Evolutionary conservation across 2,329 filamentous ascomycete genomes (phyloP).

Genomic region (Botryosphaeria dothidea): DNA sequence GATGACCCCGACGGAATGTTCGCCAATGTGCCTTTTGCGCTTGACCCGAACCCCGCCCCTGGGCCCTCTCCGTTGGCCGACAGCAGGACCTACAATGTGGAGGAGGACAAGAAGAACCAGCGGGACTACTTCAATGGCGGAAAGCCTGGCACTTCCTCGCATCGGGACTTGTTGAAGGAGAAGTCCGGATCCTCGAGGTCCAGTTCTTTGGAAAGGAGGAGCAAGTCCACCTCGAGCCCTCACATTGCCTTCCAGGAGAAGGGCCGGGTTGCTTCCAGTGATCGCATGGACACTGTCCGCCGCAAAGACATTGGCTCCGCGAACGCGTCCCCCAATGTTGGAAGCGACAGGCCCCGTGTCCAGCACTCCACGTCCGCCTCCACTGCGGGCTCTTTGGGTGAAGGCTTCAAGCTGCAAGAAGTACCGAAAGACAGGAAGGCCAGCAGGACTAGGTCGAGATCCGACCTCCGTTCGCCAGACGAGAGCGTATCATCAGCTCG

Average conservation of each 20-base stretch:
- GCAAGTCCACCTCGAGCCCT: conserved; percentile 59
- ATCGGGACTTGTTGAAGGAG: conserved; percentile 44
- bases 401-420: conserved; percentile 74
- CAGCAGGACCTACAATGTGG: conserved; percentile 30
- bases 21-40: conserved; percentile 47
- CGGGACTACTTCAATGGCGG: conserved; percentile 48
- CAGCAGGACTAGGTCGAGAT: conserved; percentile 48
- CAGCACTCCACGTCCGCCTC: conserved; percentile 38
- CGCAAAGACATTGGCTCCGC: conserved; percentile 34
- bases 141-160: conserved; percentile 33
- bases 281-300: conserved; percentile 49
- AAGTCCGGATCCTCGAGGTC: conserved; percentile 43
- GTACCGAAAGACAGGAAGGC: conserved; percentile 67
- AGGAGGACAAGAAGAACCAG: conserved; percentile 29
- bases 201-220: conserved; percentile 45
- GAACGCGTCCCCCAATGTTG: conserved; percentile 31
- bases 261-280: conserved; percentile 62
- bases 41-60: conserved; percentile 50
- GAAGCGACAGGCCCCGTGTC: conserved; percentile 51
- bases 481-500: conserved; percentile 3
- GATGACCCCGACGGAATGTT: conserved; percentile 58
- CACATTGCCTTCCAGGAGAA: conserved; percentile 93
- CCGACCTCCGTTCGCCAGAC: conserved; percentile 42
- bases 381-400: conserved; percentile 31
- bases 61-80: conserved; percentile 41